Evolutionary conservation across 352 stramenopile species (phyloP).

Genomic region (Phytophthora megakarya): DNA sequence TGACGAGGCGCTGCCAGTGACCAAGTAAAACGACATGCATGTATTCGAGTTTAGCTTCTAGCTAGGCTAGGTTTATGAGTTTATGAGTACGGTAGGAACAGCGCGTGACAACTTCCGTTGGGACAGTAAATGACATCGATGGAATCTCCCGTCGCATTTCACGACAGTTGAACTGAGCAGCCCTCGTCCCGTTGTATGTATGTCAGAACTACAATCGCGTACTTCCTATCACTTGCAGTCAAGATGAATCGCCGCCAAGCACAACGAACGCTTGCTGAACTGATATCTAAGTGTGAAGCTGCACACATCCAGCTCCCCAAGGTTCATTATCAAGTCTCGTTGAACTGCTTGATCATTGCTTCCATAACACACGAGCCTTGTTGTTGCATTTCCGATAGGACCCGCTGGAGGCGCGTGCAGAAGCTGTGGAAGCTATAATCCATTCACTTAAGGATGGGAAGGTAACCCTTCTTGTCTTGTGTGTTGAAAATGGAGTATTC

Average conservation of each 20-base stretch:
- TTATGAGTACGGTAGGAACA: too few species aligned
- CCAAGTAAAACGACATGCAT: constrained; percentile 20
- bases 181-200: constrained; percentile 16
- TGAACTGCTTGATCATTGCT: neutral
- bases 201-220: neutral
- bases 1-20: constrained; percentile 17
- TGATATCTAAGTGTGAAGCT: constrained; percentile 66
- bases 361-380: neutral
- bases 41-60: neutral
- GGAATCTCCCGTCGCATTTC: neutral
- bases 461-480: constrained; percentile 18
- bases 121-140: neutral
- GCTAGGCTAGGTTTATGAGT: too few species aligned
- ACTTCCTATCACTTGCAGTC: too few species aligned
- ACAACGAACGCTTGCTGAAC: constrained; percentile 60
- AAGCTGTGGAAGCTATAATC: constrained; percentile 46
- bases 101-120: too few species aligned
- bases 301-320: constrained; percentile 60
- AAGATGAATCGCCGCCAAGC: constrained; percentile 71
- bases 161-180: neutral
- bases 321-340: constrained; percentile 23
- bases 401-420: constrained; percentile 38
- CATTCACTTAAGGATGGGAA: constrained; percentile 49
- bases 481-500: neutral
- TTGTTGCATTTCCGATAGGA: constrained; percentile 31